Base-by-base conservation (phyloP, 2,329 filamentous ascomycete genomes). In the Aureobasidium subglaciale region DNA sequence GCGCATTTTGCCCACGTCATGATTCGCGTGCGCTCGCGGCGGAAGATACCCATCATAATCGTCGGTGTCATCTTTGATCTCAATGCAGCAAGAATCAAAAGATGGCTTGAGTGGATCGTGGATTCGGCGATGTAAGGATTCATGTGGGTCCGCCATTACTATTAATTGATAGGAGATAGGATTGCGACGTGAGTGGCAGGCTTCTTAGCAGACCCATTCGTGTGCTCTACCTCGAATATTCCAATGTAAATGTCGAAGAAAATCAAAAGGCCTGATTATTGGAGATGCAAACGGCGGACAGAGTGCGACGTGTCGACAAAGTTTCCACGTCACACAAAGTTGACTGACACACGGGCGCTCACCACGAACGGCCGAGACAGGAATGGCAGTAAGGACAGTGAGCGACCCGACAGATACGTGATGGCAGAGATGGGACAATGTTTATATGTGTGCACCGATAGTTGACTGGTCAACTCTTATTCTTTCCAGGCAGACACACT, bases 401-500 rank as follows among this genome's bases (percentile, higher is more conserved):
- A 32, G 16, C 30, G 7, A 41, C 24, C 48, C 27, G 16, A 10
- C 13, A 41, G 24, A 37, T 24, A 40, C 34, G 24, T 53, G 22
- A 38, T 38, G 34, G 35, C 16, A 53, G 46, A 43, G 38, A 18
- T 15, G 22, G 50, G 38, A 11, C 25, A 25, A 29, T 43, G 38
- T 27, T 35, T 54, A 42, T 38, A 54, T 54, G 37, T 42, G 32
- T 54, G 6, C 50, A 54, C 38, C 38, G 38, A 43, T 27, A 43
- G 11, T 43, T 43, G 38, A 54, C 50, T 54, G 50, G 50, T 54
- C 38, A 32, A 42, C 10, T 54, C 32, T 54, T 43, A 27, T 38
- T 13, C n/a, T 52, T 45, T 52, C 37, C 40, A 54, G 50, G 50
- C 50, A 54, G 50, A 42, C 50, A 43, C 50, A 54, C 50, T 53